A percentile compares a stretch with the other conserved stretches of the same genome.
These are phyloP conservation scores for Trametes cinnabarina DNA, from an alignment of 768 basidiomycete species.

Conservation along the genomic window DNA sequence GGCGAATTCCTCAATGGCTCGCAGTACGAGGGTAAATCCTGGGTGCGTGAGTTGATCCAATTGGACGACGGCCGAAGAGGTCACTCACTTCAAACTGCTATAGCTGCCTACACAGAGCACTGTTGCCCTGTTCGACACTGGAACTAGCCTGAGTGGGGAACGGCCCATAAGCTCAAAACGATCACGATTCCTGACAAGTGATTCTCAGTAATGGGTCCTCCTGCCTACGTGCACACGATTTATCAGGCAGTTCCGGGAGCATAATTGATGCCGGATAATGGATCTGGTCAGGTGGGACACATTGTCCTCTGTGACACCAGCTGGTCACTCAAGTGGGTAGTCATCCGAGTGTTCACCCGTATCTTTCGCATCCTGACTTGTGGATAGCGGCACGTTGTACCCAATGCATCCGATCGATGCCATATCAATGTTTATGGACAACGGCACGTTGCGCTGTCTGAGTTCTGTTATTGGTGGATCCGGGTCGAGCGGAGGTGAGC, in stretches of 20 bases:
- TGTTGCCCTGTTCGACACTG: background rate
- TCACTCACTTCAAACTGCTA: too few species aligned
- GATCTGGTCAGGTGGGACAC: constrained; percentile 1
- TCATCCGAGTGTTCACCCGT: too few species aligned
- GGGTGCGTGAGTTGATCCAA: too few species aligned
- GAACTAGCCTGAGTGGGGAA: background rate
- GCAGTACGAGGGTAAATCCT: too few species aligned
- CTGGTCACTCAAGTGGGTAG: too few species aligned
- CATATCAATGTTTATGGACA: background rate
- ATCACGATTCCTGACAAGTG: background rate
- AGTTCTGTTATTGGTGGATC: background rate
- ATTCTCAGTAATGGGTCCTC: constrained; percentile 6
- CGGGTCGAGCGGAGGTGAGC: too few species aligned
- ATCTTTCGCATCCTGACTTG: constrained; percentile 8
- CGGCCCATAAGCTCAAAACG: background rate
- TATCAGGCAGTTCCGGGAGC: constrained; percentile 22
- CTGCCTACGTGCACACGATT: constrained; percentile 17
- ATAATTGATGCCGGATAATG: background rate
- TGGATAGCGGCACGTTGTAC: background rate
- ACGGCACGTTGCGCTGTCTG: background rate
- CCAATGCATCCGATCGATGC: constrained; percentile 1
- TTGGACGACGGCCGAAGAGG: too few species aligned
- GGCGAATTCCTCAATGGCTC: background rate
- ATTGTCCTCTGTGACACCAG: constrained; percentile 21
- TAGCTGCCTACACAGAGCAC: background rate